A percentile compares a stretch with the other conserved stretches of the same genome.
phyloP scores from a whole-genome alignment of 495 filamentous ascomycete species.

The Entonaema liquescens region DNA sequence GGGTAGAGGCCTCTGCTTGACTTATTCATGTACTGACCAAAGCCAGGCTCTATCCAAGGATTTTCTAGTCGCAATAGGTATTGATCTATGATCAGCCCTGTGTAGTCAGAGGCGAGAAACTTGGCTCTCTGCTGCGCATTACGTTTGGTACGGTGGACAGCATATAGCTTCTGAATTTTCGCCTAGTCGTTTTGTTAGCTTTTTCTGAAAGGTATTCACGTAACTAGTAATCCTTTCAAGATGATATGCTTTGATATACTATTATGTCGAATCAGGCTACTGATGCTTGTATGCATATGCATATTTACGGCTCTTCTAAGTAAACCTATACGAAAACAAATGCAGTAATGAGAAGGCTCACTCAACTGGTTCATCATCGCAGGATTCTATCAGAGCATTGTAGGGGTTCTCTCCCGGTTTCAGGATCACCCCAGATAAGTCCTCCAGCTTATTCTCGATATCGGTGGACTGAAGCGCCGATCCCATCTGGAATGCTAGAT shows the following conservation, averaged over 20 bases:
- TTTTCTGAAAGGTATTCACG: neutral
- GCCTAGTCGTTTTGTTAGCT: slow-evolving; percentile 54
- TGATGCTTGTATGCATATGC: neutral
- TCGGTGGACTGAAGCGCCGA: slow-evolving; percentile 52
- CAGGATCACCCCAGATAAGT: slow-evolving; percentile 61
- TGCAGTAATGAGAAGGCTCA: slow-evolving; percentile 11
- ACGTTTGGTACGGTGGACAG: slow-evolving; percentile 73
- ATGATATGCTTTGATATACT: neutral
- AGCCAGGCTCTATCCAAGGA: slow-evolving; percentile 67
- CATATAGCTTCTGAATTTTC: slow-evolving; percentile 76
- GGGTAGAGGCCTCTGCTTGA: neutral
- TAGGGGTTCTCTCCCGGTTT: slow-evolving; percentile 73
- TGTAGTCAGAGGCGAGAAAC: slow-evolving; percentile 73
- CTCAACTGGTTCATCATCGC: slow-evolving; percentile 67
- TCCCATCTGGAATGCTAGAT: slow-evolving; percentile 42
- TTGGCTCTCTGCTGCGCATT: slow-evolving; percentile 75
- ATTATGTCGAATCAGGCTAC: neutral
- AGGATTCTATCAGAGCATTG: slow-evolving; percentile 72
- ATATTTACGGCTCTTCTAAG: neutral
- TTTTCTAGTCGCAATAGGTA: slow-evolving; percentile 73
- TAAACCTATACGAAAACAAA: neutral
- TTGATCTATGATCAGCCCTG: slow-evolving; percentile 76
- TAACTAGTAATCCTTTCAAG: neutral
- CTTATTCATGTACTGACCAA: slow-evolving; percentile 45
- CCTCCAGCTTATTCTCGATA: slow-evolving; percentile 62